A percentile compares a stretch with the other conserved stretches of the same genome.
Evolutionary conservation across 2,329 filamentous ascomycete genomes (phyloP).

Genomic region (Xylariales sp.): DNA sequence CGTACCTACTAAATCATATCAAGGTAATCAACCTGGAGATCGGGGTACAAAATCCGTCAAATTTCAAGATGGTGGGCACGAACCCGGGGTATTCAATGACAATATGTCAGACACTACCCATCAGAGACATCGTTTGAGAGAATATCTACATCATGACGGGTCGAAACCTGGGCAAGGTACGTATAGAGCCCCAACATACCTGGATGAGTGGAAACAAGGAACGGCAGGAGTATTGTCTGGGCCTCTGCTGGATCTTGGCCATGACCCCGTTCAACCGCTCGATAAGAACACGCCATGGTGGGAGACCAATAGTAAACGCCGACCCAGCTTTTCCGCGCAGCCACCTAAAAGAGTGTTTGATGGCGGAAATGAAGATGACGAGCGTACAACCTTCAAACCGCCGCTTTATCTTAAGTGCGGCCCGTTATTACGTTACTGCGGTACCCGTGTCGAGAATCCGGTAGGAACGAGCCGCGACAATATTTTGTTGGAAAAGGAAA

Average conservation of each 20-base stretch:
- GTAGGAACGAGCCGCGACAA: constrained; percentile 53
- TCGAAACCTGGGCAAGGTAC: constrained; percentile 63
- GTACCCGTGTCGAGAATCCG: constrained; percentile 74
- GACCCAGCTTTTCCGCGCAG: constrained; percentile 59
- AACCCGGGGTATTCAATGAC: constrained; percentile 37
- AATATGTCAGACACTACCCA: constrained; percentile 42
- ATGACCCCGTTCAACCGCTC: constrained; percentile 47
- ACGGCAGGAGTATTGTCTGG: constrained; percentile 70
- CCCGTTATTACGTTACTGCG: constrained; percentile 88
- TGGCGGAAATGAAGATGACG: constrained; percentile 73
- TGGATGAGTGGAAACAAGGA: constrained; percentile 80
- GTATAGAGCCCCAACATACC: constrained; percentile 69
- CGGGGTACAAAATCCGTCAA: constrained; percentile 47
- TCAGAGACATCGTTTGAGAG: constrained; percentile 43
- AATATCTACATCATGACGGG: constrained; percentile 46
- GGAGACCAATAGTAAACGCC: constrained; percentile 69
- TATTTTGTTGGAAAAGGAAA: constrained; percentile 69
- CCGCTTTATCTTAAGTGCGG: constrained; percentile 88
- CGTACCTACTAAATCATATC: constrained; percentile 23
- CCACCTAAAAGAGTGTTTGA: constrained; percentile 72
- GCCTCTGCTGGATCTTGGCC: constrained; percentile 69
- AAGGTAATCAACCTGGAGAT: constrained; percentile 27
- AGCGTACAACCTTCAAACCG: constrained; percentile 82
- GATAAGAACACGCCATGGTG: constrained; percentile 78
- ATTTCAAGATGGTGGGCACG: constrained; percentile 47